Evolutionary conservation across 1,284 basidiomycete genomes (phyloP), one percentile per base, ranked within the genome.

Genomic region (Moesziomyces sp.): DNA sequence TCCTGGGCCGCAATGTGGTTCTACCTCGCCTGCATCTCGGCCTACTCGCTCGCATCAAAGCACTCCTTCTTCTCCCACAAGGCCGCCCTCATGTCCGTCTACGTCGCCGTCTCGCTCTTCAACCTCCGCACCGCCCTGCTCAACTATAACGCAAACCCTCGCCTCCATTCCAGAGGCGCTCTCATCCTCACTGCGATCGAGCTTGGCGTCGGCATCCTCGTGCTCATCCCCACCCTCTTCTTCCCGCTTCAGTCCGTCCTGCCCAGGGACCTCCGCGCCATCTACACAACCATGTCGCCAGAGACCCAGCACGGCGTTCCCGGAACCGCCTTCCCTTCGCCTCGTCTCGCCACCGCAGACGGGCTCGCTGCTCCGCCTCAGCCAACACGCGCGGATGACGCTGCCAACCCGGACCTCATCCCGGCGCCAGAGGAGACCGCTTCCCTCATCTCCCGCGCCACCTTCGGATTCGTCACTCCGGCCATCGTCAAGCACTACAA

Each of bases 401-500:
- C 56, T 23, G 33, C 49, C 28, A 52, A 57, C 18, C 44, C 55
- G 33, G 55, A 81, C 9, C 58, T 70, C n/a, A 65, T 74, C 16
- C 76, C 79, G 1, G 70, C 77, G 10, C 81, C 81, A 8, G 81
- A 84, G 35, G 76, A 78, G 40, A 74, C 67, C 13, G 80, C 82
- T 3, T 79, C 79, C 18, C 66, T 84, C 14, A 62, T 74, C 30
- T 79, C 76, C n/a, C 76, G 81, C 42, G 71, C 71, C 43, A 66
- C 72, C 4, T 84, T 82, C 48, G 60, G 73, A 44, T 84, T 81
- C 52, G 64, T 79, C 48, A 74, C 74, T 26, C 74, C 86, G 0
- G 78, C 86, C 46, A 80, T 87, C 19, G 80, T 85, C 65, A 84
- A 85, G 61, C 85, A 87, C 70, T 87, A 85, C 74, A 79, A 76